Conservation (phyloP, 257 asterid genomes). For the Primulina huaijiensis region DNA sequence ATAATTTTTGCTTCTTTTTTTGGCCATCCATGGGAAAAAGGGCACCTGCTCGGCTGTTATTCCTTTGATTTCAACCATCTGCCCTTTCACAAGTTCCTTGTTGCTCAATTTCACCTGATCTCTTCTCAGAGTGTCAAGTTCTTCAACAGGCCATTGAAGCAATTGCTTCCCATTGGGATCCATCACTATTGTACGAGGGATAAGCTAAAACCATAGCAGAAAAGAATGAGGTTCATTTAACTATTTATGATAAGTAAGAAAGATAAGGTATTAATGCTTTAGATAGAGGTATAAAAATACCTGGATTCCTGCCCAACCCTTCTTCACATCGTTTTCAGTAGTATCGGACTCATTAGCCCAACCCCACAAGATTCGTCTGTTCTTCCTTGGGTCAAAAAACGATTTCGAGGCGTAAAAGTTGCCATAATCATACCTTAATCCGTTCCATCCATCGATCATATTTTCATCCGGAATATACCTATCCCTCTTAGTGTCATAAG, state of each 20-base stretch:
- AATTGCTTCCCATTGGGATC: conserved; percentile 61
- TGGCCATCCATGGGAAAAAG: neutral
- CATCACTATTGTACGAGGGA: conserved; percentile 63
- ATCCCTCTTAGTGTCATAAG: conserved; percentile 35
- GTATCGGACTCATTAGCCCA: conserved; percentile 70
- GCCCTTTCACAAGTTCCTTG: conserved; percentile 36
- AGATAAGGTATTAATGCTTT: neutral
- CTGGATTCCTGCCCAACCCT: conserved; percentile 80
- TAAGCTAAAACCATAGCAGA: conserved; percentile 34
- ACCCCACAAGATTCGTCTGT: conserved; percentile 66
- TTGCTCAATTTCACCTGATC: conserved; percentile 32
- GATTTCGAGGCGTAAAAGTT: conserved; percentile 78
- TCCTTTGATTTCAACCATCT: conserved; percentile 44
- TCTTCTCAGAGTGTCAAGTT: conserved; percentile 45
- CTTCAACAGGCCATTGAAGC: conserved; percentile 72
- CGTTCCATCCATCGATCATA: conserved; percentile 49
- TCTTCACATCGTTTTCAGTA: conserved; percentile 38
- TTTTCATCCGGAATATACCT: conserved; percentile 42
- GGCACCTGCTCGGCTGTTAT: conserved; percentile 66
- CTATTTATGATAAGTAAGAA: neutral
- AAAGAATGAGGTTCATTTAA: neutral
- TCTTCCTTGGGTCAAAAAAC: conserved; percentile 53
- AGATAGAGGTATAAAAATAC: conserved; percentile 12
- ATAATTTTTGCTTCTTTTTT: neutral
- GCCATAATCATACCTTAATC: conserved; percentile 67